These are phyloP conservation scores for Fusarium nurragi DNA, from an alignment of 2,329 filamentous ascomycete genomes.

Conservation along the genomic window DNA sequence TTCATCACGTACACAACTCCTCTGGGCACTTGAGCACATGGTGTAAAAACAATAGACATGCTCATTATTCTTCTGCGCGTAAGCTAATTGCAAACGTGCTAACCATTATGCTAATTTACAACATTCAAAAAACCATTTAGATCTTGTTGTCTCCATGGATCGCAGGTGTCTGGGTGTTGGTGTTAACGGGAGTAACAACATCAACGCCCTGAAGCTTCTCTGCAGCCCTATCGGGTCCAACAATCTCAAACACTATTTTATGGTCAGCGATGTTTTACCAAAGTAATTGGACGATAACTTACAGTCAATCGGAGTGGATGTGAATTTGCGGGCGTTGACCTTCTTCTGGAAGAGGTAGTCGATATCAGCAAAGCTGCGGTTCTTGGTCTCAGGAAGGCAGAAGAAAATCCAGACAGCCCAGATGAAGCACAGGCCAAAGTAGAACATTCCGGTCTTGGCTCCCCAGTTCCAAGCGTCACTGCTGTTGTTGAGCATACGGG, in stretches of 20 bases:
- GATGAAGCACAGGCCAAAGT: slow-evolving; percentile 54
- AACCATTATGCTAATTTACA: neutral
- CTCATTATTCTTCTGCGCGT: neutral
- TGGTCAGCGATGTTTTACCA: neutral
- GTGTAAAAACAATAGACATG: neutral
- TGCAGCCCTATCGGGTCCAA: neutral
- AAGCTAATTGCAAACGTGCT: neutral
- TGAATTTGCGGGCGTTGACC: slow-evolving; percentile 54
- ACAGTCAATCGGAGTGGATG: slow-evolving; percentile 43
- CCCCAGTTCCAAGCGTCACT: slow-evolving; percentile 56
- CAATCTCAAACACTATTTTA: slow-evolving; percentile 22
- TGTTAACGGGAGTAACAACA: slow-evolving; percentile 17
- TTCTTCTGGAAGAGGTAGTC: slow-evolving; percentile 62
- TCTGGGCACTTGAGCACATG: neutral
- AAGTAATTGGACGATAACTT: slow-evolving; percentile 1
- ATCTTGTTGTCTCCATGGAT: slow-evolving; percentile 5
- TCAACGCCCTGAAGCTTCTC: slow-evolving; percentile 24
- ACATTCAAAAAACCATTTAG: neutral
- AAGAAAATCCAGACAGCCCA: slow-evolving; percentile 61
- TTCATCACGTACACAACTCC: neutral
- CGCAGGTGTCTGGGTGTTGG: slow-evolving; percentile 7
- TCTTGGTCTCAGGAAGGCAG: slow-evolving; percentile 63
- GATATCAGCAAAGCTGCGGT: slow-evolving; percentile 63
- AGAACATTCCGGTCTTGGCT: slow-evolving; percentile 59
- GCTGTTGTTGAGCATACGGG: slow-evolving; percentile 57